These are phyloP conservation scores for Cetraspora pellucida DNA, from an alignment of 192 early-diverging fungal species.

Conservation along the genomic window DNA sequence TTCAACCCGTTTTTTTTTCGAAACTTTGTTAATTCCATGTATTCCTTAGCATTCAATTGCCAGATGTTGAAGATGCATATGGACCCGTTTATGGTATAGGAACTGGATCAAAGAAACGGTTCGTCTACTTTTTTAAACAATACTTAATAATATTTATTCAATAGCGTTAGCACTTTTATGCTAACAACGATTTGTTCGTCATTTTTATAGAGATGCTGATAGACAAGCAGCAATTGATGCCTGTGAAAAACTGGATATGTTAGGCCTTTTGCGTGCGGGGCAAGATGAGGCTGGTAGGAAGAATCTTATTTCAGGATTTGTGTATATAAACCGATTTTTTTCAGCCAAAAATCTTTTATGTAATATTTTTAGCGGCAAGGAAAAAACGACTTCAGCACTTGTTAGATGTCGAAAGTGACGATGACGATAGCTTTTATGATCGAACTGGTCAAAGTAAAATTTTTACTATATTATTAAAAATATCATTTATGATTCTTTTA, in stretches of 20 bases:
- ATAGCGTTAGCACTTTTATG: background rate
- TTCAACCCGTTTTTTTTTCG: background rate
- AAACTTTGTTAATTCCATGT: background rate
- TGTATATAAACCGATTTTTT: background rate
- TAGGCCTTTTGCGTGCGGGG: conserved; percentile 47
- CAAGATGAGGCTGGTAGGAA: conserved; percentile 27
- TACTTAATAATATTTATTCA: background rate
- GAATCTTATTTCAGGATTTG: background rate
- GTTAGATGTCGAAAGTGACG: conserved; percentile 48
- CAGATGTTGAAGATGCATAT: conserved; percentile 44
- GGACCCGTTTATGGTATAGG: conserved; percentile 49
- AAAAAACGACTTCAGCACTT: conserved; percentile 32
- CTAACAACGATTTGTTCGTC: background rate
- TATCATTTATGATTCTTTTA: background rate
- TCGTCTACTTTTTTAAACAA: background rate
- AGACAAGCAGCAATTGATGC: conserved; percentile 63
- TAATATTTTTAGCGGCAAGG: conserved; percentile 10
- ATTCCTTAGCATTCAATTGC: conserved; percentile 41
- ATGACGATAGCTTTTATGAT: conserved; percentile 72
- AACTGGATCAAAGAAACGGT: conserved; percentile 40
- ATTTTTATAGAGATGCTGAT: conserved; percentile 59
- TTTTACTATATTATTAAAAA: background rate
- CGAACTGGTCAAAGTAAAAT: conserved; percentile 46
- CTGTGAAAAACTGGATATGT: conserved; percentile 61
- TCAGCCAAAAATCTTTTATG: background rate